A percentile compares a stretch with the other conserved stretches of the same genome.
These are phyloP conservation scores for Kodamaea plutei DNA, from an alignment of 1,139 yeast species.

Conservation along the genomic window DNA sequence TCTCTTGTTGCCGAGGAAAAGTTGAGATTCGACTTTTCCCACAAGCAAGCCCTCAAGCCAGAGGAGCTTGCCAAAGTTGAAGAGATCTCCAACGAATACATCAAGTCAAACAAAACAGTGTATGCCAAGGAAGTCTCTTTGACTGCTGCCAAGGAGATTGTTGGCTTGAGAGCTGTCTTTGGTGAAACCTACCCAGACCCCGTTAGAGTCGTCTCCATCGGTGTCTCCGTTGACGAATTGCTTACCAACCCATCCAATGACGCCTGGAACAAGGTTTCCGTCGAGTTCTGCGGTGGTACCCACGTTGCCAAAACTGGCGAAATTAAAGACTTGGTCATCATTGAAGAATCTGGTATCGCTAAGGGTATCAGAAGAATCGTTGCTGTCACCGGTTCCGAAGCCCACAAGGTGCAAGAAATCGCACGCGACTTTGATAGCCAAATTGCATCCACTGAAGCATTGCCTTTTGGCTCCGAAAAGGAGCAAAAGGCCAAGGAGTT, in stretches of 20 bases:
- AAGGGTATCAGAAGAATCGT: conserved; percentile 98
- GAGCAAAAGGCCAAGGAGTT: conserved; percentile 78
- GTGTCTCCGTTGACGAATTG: conserved; percentile 81
- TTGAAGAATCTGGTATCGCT: conserved; percentile 97
- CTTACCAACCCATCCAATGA: conserved; percentile 62
- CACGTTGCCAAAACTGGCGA: conserved; percentile 92
- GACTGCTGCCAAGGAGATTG: conserved; percentile 64
- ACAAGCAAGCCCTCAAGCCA: conserved; percentile 73
- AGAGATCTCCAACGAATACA: conserved; percentile 63
- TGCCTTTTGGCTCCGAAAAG: conserved; percentile 64
- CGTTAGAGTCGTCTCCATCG: conserved; percentile 95
- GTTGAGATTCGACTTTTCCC: conserved; percentile 92
- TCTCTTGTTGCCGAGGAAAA: conserved; percentile 95
- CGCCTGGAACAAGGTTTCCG: conserved; percentile 73
- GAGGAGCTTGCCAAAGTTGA: conserved; percentile 76
- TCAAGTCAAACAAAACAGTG: conserved; percentile 67
- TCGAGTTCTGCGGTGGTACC: conserved; percentile 99
- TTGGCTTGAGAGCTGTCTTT: conserved; percentile 93
- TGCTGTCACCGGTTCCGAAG: conserved; percentile 91
- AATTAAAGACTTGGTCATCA: conserved; percentile 81
- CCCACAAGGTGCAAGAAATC: conserved; percentile 80
- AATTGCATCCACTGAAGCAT: conserved; percentile 53
- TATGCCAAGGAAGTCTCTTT: conserved; percentile 81
- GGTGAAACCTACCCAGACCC: conserved; percentile 99
- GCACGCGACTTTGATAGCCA: conserved; percentile 67